Percentiles rank a stretch among this genome's conserved stretches.
phyloP scores from a whole-genome alignment of 805 yeast genomes.

The Candida takata region DNA sequence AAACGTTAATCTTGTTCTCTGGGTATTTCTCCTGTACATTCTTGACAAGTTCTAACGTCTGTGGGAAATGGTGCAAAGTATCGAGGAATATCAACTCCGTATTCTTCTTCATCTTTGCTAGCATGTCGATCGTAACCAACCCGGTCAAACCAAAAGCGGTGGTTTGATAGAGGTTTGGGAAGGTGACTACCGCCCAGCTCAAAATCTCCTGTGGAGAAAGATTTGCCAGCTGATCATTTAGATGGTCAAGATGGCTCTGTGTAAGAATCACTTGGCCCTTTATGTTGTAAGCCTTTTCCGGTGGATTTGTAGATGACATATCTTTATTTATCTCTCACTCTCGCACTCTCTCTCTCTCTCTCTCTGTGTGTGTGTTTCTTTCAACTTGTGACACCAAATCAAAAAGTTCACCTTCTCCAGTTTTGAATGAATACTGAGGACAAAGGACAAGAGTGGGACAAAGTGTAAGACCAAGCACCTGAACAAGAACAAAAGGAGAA shows the following conservation, averaged over 20 bases:
- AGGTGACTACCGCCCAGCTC: slow-evolving; percentile 75
- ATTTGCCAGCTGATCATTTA: slow-evolving; percentile 54
- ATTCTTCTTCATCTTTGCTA: slow-evolving; percentile 47
- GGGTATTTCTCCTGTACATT: slow-evolving; percentile 52
- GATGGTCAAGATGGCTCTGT: slow-evolving; percentile 51
- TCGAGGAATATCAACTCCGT: slow-evolving; percentile 81
- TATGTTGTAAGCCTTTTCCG: slow-evolving; percentile 14
- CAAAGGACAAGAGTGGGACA: too few relatives aligned
- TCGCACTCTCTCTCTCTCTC: too few relatives aligned
- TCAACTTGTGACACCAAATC: too few relatives aligned
- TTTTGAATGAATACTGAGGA: too few relatives aligned
- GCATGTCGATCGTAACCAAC: slow-evolving; percentile 76
- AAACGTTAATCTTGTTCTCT: slow-evolving; percentile 49
- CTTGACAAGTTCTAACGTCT: slow-evolving; percentile 70
- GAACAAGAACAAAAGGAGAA: too few relatives aligned
- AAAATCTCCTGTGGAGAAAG: slow-evolving; percentile 64
- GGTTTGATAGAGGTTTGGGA: slow-evolving; percentile 80
- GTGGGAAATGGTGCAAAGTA: slow-evolving; percentile 92
- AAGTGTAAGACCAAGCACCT: too few relatives aligned
- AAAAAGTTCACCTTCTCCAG: too few relatives aligned
- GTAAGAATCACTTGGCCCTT: slow-evolving; percentile 32
- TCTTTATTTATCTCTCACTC: too few relatives aligned
- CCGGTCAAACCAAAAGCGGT: slow-evolving; percentile 96
- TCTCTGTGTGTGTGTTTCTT: too few relatives aligned
- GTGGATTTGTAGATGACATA: not conserved